A percentile compares a stretch with the other conserved stretches of the same genome.
Conservation (phyloP, 257 asterid species). For the Solanum clarkiae region DNA sequence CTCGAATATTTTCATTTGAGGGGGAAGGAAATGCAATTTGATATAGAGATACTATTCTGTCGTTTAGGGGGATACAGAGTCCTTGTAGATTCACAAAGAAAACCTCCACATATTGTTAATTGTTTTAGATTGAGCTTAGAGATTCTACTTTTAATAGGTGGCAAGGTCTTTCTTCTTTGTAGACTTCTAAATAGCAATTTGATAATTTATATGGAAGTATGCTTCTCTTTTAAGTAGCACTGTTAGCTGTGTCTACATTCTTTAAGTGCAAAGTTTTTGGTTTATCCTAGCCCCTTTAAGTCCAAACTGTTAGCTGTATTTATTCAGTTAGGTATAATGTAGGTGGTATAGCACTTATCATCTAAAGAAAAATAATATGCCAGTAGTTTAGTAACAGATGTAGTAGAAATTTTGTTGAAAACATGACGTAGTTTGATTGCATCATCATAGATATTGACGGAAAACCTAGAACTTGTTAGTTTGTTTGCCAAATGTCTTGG, state of each 20-base stretch:
- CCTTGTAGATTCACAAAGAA: neutral
- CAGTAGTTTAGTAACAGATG: neutral
- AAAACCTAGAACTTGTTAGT: neutral
- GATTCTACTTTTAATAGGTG: neutral
- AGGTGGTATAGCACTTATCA: neutral
- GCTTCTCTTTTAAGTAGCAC: neutral
- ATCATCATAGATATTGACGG: neutral
- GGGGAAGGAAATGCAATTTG: neutral
- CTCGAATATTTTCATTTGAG: neutral
- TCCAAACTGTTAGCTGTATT: neutral
- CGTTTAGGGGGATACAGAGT: neutral
- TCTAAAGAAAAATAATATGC: neutral
- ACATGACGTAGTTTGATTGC: neutral
- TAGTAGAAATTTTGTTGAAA: neutral
- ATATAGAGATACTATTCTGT: neutral
- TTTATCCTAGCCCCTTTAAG: neutral
- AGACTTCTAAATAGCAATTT: neutral
- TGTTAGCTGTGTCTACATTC: neutral
- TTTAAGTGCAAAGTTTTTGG: neutral
- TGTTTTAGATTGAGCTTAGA: neutral
- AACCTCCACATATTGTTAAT: neutral
- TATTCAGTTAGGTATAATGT: neutral
- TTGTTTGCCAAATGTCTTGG: neutral
- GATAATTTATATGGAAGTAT: neutral
- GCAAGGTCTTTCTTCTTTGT: neutral